phyloP scores from a whole-genome alignment of 352 stramenopile species.

The Thraustochytrium sp. region DNA sequence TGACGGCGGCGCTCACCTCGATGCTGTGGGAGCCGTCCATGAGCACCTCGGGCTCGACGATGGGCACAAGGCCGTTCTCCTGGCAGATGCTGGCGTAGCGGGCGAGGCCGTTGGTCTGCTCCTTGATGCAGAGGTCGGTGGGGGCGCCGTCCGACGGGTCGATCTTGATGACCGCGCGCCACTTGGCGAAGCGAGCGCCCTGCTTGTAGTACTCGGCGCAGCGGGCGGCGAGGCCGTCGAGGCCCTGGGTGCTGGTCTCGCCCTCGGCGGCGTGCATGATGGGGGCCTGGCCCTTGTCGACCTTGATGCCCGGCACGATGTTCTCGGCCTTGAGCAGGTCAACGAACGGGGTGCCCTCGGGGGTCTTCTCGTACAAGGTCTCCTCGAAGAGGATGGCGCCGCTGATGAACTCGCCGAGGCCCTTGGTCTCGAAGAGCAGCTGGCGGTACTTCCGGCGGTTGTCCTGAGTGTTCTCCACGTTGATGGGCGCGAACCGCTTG shows the following conservation, averaged over 20 bases:
- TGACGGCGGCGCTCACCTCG: slow-evolving; percentile 58
- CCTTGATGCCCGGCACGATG: slow-evolving; percentile 68
- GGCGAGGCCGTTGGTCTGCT: slow-evolving; percentile 51
- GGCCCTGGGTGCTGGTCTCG: slow-evolving; percentile 61
- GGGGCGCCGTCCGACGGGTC: slow-evolving; percentile 50
- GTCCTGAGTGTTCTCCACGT: slow-evolving; percentile 63
- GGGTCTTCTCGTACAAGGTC: slow-evolving; percentile 59
- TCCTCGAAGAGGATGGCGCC: slow-evolving; percentile 67
- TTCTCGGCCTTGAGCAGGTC: slow-evolving; percentile 57
- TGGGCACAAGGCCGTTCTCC: slow-evolving; percentile 64
- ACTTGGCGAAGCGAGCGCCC: slow-evolving; percentile 65
- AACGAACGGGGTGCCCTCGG: slow-evolving; percentile 60
- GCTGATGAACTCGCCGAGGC: slow-evolving; percentile 50
- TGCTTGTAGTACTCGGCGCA: slow-evolving; percentile 63
- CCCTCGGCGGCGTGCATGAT: slow-evolving; percentile 56
- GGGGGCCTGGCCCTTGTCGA: slow-evolving; percentile 61
- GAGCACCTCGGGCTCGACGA: slow-evolving; percentile 67
- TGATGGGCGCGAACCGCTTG: slow-evolving; percentile 62
- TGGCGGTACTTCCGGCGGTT: slow-evolving; percentile 61
- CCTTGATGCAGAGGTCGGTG: slow-evolving; percentile 50
- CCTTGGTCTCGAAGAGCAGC: slow-evolving; percentile 46
- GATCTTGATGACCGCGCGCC: slow-evolving; percentile 63
- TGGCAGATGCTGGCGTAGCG: slow-evolving; percentile 64
- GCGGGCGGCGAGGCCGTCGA: slow-evolving; percentile 62
- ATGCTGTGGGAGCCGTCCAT: slow-evolving; percentile 64